Evolutionary conservation across 108 stramenopile genomes (phyloP).

Genomic region (Conticribra weissflogii): DNA sequence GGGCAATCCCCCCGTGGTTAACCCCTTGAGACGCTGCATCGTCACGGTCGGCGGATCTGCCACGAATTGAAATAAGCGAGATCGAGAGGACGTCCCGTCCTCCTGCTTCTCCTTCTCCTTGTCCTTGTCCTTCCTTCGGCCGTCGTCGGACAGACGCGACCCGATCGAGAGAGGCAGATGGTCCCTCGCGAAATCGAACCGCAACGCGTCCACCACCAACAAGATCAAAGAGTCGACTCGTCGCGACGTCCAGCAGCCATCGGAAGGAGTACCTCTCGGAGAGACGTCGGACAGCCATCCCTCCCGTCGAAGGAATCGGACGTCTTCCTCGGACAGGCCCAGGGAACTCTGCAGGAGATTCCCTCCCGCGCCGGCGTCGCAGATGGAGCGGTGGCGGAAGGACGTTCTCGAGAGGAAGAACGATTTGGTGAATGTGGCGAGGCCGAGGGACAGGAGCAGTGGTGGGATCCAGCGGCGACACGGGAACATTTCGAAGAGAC

Average conservation of each 20-base stretch:
- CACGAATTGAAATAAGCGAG: conserved; percentile 83
- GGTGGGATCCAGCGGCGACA: too few relatives aligned
- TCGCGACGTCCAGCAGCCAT: conserved; percentile 82
- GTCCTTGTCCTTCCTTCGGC: conserved; percentile 8
- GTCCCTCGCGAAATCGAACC: conserved; percentile 93
- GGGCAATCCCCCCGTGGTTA: conserved; percentile 95
- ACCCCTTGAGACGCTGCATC: conserved; percentile 96
- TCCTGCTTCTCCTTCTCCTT: conserved; percentile 17
- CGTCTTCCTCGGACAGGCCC: conserved; percentile 14
- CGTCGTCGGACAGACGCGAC: conserved; percentile 41
- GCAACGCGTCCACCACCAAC: conserved; percentile 93
- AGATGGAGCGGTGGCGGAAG: conserved; percentile 48
- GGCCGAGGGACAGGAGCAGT: conserved; percentile 34
- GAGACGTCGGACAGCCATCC: conserved; percentile 19
- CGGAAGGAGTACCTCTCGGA: not conserved
- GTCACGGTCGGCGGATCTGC: conserved; percentile 99
- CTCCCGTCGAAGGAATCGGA: conserved; percentile 13
- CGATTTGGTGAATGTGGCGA: conserved; percentile 53
- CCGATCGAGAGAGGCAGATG: conserved; percentile 77
- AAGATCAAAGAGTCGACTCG: conserved; percentile 80
- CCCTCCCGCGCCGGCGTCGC: conserved; percentile 20
- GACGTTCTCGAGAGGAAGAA: conserved; percentile 78
- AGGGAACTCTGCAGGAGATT: conserved; percentile 6
- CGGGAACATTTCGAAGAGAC: too few relatives aligned
- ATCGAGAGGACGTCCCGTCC: too few relatives aligned